phyloP scores from a whole-genome alignment of 1,284 basidiomycete species.

The Ceratobasidium sp. region DNA sequence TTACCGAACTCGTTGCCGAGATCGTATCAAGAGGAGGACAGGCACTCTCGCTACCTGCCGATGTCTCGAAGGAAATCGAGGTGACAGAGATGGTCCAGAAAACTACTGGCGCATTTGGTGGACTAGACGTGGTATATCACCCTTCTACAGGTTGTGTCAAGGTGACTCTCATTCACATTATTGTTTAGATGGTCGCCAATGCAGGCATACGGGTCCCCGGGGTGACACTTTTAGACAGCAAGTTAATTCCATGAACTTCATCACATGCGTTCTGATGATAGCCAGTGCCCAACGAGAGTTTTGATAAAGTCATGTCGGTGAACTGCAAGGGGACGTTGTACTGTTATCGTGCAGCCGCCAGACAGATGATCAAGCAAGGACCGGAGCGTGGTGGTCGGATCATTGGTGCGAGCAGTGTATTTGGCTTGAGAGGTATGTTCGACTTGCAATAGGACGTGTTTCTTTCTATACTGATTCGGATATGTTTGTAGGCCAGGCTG shows the following conservation, averaged over 20 bases:
- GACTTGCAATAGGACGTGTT: not conserved
- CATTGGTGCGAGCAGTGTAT: slow-evolving; percentile 20
- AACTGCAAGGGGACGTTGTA: slow-evolving; percentile 15
- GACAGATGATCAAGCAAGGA: slow-evolving; percentile 44
- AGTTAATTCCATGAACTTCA: not conserved
- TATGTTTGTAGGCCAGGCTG: not conserved
- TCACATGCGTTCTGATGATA: not conserved
- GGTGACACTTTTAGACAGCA: not conserved
- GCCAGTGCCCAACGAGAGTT: not conserved
- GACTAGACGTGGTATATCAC: slow-evolving; percentile 14
- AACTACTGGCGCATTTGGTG: slow-evolving; percentile 29
- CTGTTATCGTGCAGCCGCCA: slow-evolving; percentile 20
- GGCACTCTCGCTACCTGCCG: slow-evolving; percentile 35
- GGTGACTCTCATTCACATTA: not conserved
- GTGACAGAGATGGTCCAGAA: slow-evolving; percentile 41
- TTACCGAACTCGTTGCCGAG: slow-evolving; percentile 48
- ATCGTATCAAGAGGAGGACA: slow-evolving; percentile 50
- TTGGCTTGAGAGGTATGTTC: not conserved
- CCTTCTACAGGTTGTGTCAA: not conserved
- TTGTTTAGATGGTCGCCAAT: slow-evolving; percentile 31
- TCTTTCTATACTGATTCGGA: not conserved
- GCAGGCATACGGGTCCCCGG: not conserved
- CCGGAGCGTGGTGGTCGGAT: slow-evolving; percentile 17
- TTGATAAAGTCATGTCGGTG: not conserved
- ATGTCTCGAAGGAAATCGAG: slow-evolving; percentile 42